Evolutionary conservation across 2,329 filamentous ascomycete species (phyloP).

Genomic region (Colletotrichum tabaci): DNA sequence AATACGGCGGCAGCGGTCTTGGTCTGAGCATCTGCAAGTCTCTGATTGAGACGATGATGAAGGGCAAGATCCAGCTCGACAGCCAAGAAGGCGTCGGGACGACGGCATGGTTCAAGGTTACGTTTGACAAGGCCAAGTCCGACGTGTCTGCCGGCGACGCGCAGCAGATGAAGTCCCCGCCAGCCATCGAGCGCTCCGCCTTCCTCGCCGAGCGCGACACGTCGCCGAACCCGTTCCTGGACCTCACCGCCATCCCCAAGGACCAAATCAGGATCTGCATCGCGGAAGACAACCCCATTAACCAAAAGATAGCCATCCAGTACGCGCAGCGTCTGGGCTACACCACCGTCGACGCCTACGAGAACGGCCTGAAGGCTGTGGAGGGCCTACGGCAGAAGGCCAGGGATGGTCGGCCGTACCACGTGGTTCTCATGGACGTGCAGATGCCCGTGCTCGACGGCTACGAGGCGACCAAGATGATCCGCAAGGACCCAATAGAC

Average conservation of each 20-base stretch:
- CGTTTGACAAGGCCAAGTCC: conserved; percentile 84
- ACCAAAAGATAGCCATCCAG: conserved; percentile 93
- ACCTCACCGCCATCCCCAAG: conserved; percentile 81
- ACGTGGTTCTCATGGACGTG: conserved; percentile 94
- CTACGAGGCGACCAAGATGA: conserved; percentile 89
- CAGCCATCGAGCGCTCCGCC: conserved; percentile 53
- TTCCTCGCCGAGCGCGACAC: conserved; percentile 55
- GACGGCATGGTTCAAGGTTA: conserved; percentile 83
- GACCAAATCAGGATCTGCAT: conserved; percentile 90
- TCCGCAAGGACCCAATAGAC: conserved; percentile 83
- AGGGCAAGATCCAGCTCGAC: conserved; percentile 86
- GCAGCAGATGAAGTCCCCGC: conserved; percentile 55
- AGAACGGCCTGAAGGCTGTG: conserved; percentile 90
- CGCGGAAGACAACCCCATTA: conserved; percentile 95
- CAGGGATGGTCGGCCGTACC: conserved; percentile 82
- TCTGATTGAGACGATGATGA: conserved; percentile 92
- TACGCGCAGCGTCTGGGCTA: conserved; percentile 91
- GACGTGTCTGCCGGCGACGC: conserved; percentile 72
- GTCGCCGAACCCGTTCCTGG: conserved; percentile 66
- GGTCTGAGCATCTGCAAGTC: conserved; percentile 96
- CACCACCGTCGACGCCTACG: conserved; percentile 85
- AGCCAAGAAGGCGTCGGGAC: conserved; percentile 81
- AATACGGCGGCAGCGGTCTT: conserved; percentile 92
- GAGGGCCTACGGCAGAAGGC: conserved; percentile 85
- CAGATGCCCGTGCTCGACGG: conserved; percentile 96